phyloP scores from a whole-genome alignment of 805 yeast genomes.

The Nakazawaea wyomingensis region DNA sequence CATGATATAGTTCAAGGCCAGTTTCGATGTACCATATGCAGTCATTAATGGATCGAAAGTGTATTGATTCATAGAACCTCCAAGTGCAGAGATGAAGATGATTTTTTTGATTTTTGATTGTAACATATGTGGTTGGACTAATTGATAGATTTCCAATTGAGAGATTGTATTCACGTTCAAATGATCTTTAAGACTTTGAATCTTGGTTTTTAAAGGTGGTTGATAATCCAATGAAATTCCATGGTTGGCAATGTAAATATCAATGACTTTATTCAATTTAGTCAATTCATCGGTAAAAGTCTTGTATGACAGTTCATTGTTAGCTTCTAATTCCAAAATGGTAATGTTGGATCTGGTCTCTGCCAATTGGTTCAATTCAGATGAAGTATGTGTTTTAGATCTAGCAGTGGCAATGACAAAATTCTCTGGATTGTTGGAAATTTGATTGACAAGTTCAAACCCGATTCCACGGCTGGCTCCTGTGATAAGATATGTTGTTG shows the following conservation, averaged over 20 bases:
- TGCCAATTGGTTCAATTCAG: conserved; percentile 1
- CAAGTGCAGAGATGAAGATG: conserved; percentile 24
- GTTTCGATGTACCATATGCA: conserved; percentile 32
- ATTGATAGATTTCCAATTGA: background rate
- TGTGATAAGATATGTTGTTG: conserved; percentile 17
- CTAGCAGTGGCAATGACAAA: conserved; percentile 17
- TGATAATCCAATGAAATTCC: conserved; percentile 17
- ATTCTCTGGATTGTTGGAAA: conserved; percentile 14
- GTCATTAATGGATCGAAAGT: conserved; percentile 16
- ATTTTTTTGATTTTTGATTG: conserved; percentile 22
- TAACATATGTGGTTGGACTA: conserved; percentile 23
- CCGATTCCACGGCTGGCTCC: conserved; percentile 26
- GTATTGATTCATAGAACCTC: conserved; percentile 23
- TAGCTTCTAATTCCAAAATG: background rate
- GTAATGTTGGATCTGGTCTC: conserved; percentile 15
- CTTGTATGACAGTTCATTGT: background rate
- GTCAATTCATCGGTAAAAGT: background rate
- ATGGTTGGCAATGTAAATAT: background rate
- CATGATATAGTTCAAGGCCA: conserved; percentile 27
- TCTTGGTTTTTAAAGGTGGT: background rate
- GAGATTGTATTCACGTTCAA: conserved; percentile 16
- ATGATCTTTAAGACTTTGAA: background rate
- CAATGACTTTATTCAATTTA: background rate
- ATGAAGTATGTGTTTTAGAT: conserved; percentile 5
- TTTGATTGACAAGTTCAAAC: conserved; percentile 15